Evolutionary conservation across 768 basidiomycete species (phyloP).

Genomic region (Auriculariales sp.): DNA sequence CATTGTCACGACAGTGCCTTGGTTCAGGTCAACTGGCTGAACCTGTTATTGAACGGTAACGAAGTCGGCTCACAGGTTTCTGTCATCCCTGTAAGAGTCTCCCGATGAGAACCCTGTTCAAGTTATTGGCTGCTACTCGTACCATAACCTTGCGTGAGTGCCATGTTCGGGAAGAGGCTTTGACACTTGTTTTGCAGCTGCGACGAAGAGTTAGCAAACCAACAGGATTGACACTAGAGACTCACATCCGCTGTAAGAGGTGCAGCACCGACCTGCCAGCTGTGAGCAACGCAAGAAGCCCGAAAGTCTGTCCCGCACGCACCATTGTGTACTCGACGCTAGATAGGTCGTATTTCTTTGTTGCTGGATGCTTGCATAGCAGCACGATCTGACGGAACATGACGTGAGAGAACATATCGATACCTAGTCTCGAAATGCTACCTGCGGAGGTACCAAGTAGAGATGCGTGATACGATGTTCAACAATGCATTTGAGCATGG

Average conservation of each 20-base stretch:
- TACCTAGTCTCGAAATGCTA: background rate
- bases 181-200: background rate
- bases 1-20: constrained; percentile 20
- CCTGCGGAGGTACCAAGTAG: constrained; percentile 22
- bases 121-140: background rate
- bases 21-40: no score
- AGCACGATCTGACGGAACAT: constrained; percentile 44
- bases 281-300: background rate
- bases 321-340: constrained; percentile 33
- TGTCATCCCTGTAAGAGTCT: constrained; percentile 39
- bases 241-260: background rate
- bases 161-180: background rate
- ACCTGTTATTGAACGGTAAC: background rate
- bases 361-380: constrained; percentile 45
- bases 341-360: constrained; percentile 34
- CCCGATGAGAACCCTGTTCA: background rate
- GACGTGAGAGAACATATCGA: constrained; percentile 14
- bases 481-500: constrained; percentile 47
- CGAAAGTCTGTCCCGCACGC: background rate
- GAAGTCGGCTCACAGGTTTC: constrained; percentile 37
- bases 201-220: background rate
- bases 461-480: constrained; percentile 42
- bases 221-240: no score
- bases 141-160: constrained; percentile 1
- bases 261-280: background rate